A percentile compares a stretch with the other conserved stretches of the same genome.
Evolutionary conservation across 2,329 filamentous ascomycete genomes (phyloP).

Genomic region (Fusarium piperis): DNA sequence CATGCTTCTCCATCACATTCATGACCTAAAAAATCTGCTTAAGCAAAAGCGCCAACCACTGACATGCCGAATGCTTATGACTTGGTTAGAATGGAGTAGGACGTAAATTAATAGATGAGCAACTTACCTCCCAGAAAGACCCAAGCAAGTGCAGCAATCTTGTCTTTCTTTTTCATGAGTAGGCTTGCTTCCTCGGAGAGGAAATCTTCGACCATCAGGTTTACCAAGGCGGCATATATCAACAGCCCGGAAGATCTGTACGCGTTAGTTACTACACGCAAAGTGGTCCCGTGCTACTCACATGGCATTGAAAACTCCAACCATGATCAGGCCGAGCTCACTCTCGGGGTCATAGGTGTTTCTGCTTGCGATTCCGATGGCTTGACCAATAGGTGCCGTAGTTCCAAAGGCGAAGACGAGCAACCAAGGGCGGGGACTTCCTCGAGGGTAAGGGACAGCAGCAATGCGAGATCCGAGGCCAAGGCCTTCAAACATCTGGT

Average conservation of each 20-base stretch:
- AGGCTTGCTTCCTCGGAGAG: conserved; percentile 65
- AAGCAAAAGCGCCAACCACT: conserved; percentile 30
- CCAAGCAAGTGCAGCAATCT: conserved; percentile 62
- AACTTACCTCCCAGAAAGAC: conserved; percentile 61
- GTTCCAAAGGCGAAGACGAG: conserved; percentile 70
- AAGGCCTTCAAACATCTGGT: conserved; percentile 76
- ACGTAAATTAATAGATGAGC: rapidly evolving
- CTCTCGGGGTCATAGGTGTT: conserved; percentile 70
- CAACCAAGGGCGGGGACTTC: conserved; percentile 67
- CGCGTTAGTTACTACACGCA: neutral
- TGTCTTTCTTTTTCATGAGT: conserved; percentile 62
- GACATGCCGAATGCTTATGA: conserved; percentile 29
- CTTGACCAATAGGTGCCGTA: conserved; percentile 72
- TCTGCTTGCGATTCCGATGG: conserved; percentile 67
- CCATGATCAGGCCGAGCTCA: conserved; percentile 70
- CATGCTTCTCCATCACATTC: neutral
- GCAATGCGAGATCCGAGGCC: conserved; percentile 77
- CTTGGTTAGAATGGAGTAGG: neutral
- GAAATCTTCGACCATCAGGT: conserved; percentile 72
- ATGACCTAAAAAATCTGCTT: neutral
- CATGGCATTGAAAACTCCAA: conserved; percentile 73
- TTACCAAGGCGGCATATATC: conserved; percentile 70
- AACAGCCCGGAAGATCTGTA: conserved; percentile 66
- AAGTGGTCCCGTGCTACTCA: conserved; percentile 43
- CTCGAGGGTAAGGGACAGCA: conserved; percentile 67